Percentiles rank a stretch among this genome's conserved stretches.
These are phyloP conservation scores for Zygnema cylindricum DNA, from an alignment of 139 green algal species.

Conservation along the genomic window DNA sequence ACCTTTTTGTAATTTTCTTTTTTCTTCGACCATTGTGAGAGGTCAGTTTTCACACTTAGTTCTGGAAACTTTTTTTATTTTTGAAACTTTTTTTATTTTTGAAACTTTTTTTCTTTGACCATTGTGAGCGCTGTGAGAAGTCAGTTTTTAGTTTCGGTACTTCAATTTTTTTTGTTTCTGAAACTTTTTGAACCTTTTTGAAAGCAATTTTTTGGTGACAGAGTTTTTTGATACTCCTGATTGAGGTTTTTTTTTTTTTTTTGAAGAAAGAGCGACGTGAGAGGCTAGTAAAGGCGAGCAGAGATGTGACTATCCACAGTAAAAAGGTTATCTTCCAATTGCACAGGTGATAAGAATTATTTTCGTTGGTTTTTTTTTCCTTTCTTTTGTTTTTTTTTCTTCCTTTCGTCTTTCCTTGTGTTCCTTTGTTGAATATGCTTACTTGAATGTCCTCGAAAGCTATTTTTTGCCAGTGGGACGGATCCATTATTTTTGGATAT, in stretches of 20 bases:
- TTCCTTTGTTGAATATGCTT: too few relatives aligned
- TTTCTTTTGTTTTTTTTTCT: too few relatives aligned
- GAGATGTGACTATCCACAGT: conserved; percentile 57
- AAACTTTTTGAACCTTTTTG: not conserved
- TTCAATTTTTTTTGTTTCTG: not conserved
- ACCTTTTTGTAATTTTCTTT: not conserved
- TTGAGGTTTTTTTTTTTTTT: not conserved
- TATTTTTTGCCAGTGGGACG: too few relatives aligned
- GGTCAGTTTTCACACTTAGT: not conserved
- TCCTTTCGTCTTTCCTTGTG: too few relatives aligned
- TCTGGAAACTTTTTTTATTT: not conserved
- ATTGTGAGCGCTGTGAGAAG: not conserved
- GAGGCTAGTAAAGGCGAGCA: conserved; percentile 58
- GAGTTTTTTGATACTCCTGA: not conserved
- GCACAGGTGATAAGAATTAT: conserved; percentile 33
- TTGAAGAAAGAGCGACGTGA: conserved; percentile 52
- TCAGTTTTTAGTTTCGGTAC: too few relatives aligned
- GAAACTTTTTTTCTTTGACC: not conserved
- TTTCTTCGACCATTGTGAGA: not conserved
- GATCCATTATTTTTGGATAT: too few relatives aligned
- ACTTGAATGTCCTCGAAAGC: too few relatives aligned
- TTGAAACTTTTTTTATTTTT: not conserved
- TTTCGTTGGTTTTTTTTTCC: not conserved
- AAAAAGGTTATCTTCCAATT: conserved; percentile 61
- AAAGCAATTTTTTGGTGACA: not conserved